Evolutionary conservation across 2,329 filamentous ascomycete genomes (phyloP).

Genomic region (Pestalotiopsis sp.): DNA sequence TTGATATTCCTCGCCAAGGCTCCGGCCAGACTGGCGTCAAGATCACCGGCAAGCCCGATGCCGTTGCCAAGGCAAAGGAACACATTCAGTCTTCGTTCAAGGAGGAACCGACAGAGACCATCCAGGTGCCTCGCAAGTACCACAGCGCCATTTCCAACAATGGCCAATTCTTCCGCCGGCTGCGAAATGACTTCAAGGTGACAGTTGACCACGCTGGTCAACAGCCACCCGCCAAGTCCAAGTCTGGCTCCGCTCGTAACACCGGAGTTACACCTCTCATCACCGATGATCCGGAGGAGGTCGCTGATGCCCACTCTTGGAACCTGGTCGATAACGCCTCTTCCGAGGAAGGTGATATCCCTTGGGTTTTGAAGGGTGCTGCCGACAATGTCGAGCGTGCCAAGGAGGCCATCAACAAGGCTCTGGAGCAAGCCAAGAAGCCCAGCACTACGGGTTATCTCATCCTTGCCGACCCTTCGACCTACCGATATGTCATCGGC

Average conservation of each 20-base stretch:
- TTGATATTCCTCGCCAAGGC: constrained; percentile 91
- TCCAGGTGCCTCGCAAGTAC: constrained; percentile 79
- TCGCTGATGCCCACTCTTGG: constrained; percentile 78
- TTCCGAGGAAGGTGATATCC: constrained; percentile 71
- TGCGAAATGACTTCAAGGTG: constrained; percentile 84
- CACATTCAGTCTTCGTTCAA: constrained; percentile 81
- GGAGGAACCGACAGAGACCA: constrained; percentile 83
- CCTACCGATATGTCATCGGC: constrained; percentile 90
- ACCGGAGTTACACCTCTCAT: constrained; percentile 80
- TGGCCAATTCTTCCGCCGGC: constrained; percentile 89
- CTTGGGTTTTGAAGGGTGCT: constrained; percentile 85
- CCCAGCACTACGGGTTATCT: constrained; percentile 81
- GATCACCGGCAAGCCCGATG: constrained; percentile 75
- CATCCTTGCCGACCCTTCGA: constrained; percentile 83
- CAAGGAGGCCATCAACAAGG: constrained; percentile 71
- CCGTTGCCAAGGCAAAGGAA: constrained; percentile 83
- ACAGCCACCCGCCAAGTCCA: constrained; percentile 70
- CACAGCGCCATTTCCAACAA: constrained; percentile 88
- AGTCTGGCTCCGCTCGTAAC: constrained; percentile 55
- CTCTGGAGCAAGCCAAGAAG: constrained; percentile 72
- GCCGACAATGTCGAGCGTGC: constrained; percentile 82
- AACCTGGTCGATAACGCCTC: constrained; percentile 69
- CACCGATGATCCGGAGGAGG: constrained; percentile 75
- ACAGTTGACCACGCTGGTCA: constrained; percentile 90
- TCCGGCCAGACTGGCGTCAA: constrained; percentile 84